Evolutionary conservation across 176 grass and related monocot species (phyloP).

Genomic region (Musa beccarii): DNA sequence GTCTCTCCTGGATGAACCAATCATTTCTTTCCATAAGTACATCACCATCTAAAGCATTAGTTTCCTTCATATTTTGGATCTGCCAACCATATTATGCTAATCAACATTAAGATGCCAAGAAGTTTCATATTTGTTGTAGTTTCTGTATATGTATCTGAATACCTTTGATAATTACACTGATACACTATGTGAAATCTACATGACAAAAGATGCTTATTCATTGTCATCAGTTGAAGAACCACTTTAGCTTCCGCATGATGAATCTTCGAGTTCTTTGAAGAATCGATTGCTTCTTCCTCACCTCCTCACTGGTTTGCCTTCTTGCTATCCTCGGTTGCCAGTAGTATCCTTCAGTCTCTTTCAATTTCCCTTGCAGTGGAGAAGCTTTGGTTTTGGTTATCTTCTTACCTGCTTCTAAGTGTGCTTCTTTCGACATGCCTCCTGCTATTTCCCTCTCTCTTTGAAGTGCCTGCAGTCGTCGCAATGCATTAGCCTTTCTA

Average conservation of each 20-base stretch:
- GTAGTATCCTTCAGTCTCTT: neutral
- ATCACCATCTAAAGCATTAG: neutral
- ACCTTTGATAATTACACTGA: neutral
- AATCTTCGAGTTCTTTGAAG: neutral
- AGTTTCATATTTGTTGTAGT: neutral
- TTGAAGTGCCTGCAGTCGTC: slow-evolving; percentile 15
- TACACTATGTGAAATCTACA: neutral
- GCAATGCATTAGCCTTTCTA: slow-evolving; percentile 24
- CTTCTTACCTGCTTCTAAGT: neutral
- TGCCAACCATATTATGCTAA: neutral
- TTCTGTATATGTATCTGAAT: neutral
- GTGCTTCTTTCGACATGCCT: neutral
- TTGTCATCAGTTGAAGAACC: neutral
- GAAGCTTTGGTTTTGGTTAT: neutral
- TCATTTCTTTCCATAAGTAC: neutral
- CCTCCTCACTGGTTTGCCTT: neutral
- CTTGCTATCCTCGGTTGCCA: neutral
- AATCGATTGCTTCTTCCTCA: neutral
- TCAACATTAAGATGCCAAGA: neutral
- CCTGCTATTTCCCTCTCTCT: neutral
- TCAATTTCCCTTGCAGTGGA: neutral
- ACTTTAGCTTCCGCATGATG: neutral
- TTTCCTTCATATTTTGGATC: neutral
- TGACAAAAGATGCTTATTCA: neutral
- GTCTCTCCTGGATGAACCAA: neutral